phyloP scores from a whole-genome alignment of 306 rosid species.

The Ochetophila trinervis region DNA sequence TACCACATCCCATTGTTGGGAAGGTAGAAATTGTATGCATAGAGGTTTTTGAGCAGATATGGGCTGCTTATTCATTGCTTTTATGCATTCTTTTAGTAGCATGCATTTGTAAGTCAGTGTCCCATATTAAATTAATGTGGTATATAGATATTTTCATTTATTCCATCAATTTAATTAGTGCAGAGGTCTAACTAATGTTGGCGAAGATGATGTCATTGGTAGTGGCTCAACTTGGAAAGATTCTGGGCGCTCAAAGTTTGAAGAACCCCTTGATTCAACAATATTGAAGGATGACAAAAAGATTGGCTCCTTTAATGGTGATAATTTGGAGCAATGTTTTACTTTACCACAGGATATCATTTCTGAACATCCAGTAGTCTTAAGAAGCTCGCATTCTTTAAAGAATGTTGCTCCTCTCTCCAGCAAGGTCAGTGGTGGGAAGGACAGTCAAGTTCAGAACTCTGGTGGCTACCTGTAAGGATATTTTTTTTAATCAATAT shows the following conservation, averaged over 20 bases:
- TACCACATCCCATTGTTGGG: not conserved
- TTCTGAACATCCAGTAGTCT: constrained; percentile 35
- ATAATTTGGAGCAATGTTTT: constrained; percentile 42
- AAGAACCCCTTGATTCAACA: constrained; percentile 24
- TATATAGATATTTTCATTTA: not conserved
- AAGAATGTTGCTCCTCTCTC: constrained; percentile 25
- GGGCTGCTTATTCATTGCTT: no score
- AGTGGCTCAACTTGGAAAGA: constrained; percentile 31
- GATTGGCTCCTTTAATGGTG: constrained; percentile 27
- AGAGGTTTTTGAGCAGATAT: no score
- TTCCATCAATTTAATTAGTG: constrained; percentile 9
- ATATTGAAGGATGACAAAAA: not conserved
- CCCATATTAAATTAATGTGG: not conserved
- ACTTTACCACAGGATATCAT: constrained; percentile 33
- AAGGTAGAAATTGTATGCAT: no score
- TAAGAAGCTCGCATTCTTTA: constrained; percentile 34
- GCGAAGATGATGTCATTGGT: constrained; percentile 36
- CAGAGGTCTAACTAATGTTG: constrained; percentile 61
- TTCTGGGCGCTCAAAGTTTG: constrained; percentile 37
- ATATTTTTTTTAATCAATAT: no score
- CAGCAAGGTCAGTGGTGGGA: constrained; percentile 34
- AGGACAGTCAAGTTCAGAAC: constrained; percentile 43
- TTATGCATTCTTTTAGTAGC: not conserved
- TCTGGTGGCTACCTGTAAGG: not conserved
- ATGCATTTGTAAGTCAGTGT: not conserved